Evolutionary conservation across 192 early-diverging fungal species (phyloP).

Genomic region (Coemansia sp.): DNA sequence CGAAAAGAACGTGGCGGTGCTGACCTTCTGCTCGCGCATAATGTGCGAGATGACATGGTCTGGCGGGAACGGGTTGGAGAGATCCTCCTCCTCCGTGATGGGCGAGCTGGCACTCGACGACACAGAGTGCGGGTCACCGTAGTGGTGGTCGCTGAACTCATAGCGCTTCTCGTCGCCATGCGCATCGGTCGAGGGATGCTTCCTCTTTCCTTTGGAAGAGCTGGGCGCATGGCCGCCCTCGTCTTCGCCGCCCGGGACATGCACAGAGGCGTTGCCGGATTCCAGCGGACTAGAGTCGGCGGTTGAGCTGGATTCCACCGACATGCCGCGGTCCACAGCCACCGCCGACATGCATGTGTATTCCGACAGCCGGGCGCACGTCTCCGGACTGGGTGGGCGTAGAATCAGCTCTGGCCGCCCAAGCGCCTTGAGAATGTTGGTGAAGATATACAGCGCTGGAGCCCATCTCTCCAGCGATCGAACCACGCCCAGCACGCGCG

Average conservation of each 20-base stretch:
- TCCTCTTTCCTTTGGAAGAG: constrained; percentile 38
- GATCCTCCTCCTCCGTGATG: constrained; percentile 46
- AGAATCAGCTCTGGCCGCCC: constrained; percentile 47
- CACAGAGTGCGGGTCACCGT: constrained; percentile 40
- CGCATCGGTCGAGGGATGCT: constrained; percentile 19
- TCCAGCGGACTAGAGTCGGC: constrained; percentile 19
- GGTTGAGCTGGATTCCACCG: constrained; percentile 33
- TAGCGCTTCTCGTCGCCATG: constrained; percentile 54
- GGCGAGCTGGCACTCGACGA: constrained; percentile 31
- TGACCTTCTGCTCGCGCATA: constrained; percentile 56
- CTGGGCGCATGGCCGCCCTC: neutral
- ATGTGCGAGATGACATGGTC: constrained; percentile 56
- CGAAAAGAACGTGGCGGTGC: constrained; percentile 55
- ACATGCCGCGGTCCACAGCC: constrained; percentile 15
- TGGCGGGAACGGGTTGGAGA: constrained; percentile 51
- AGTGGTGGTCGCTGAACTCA: constrained; percentile 52
- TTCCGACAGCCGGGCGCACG: constrained; percentile 28
- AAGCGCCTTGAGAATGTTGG: constrained; percentile 56
- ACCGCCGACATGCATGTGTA: constrained; percentile 27
- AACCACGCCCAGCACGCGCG: constrained; percentile 52
- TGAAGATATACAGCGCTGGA: constrained; percentile 54
- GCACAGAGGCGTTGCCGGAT: neutral
- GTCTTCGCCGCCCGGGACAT: neutral
- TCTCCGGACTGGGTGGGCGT: constrained; percentile 42
- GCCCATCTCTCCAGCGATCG: constrained; percentile 54